A percentile compares a stretch with the other conserved stretches of the same genome.
Conservation (phyloP, 2,329 filamentous ascomycete species). For the Ambrosiella cleistominuta region DNA sequence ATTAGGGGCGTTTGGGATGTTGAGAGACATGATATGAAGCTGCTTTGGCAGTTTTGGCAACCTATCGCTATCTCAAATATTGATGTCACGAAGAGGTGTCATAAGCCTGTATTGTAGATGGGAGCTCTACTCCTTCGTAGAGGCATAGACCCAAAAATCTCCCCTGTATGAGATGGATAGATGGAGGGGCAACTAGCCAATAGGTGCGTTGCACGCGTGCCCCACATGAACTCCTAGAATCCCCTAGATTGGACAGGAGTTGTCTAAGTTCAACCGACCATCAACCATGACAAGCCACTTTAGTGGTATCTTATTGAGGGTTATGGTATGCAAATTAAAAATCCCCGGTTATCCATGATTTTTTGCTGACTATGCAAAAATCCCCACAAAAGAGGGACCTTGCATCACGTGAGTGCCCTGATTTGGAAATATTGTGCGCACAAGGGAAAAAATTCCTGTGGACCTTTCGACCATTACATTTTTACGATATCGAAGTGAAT, state of each 20-base stretch:
- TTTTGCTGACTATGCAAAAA: constrained; percentile 4
- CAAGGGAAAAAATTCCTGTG: constrained; percentile 13
- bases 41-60: not conserved
- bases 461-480: constrained; percentile 11
- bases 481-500: constrained; percentile 11
- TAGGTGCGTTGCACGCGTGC: constrained; percentile 12
- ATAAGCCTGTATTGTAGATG: constrained; percentile 8
- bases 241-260: constrained; percentile 8
- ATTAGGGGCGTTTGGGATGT: constrained; percentile 88
- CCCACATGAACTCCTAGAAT: constrained; percentile 11
- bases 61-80: not conserved
- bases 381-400: constrained; percentile 8
- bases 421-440: constrained; percentile 10
- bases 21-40: constrained; percentile 62
- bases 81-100: constrained; percentile 8
- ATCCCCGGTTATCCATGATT: not conserved
- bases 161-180: constrained; percentile 6
- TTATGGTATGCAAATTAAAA: not conserved
- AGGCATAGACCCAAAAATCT: constrained; percentile 11
- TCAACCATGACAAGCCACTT: constrained; percentile 5
- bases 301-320: not conserved
- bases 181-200: constrained; percentile 12
- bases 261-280: constrained; percentile 1
- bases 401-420: constrained; percentile 11
- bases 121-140: constrained; percentile 9